Conservation (phyloP, 495 filamentous ascomycete genomes). For the Penicillium dipodomyicola region DNA sequence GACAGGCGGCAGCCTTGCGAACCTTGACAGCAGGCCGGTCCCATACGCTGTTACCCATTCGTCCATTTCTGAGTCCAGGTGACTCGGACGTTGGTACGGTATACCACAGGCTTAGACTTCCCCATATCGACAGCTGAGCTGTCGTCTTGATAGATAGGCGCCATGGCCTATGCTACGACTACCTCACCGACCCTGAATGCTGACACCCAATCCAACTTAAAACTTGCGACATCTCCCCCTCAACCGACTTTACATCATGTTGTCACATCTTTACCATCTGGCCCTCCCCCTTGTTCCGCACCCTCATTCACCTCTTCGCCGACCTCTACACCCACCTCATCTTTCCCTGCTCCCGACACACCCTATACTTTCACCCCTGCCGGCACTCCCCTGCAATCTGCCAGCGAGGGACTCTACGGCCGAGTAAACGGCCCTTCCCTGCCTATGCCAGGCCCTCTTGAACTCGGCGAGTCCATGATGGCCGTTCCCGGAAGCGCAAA, state of each 20-base stretch:
- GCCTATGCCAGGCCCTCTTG: constrained; percentile 45
- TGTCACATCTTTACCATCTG: constrained; percentile 33
- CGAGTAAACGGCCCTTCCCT: constrained; percentile 37
- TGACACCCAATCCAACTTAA: constrained; percentile 43
- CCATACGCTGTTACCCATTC: constrained; percentile 37
- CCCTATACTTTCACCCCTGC: constrained; percentile 47
- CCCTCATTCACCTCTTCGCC: constrained; percentile 35
- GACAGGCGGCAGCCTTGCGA: constrained; percentile 28
- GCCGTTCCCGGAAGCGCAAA: constrained; percentile 36
- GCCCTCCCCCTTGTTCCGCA: constrained; percentile 27
- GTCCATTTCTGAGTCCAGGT: constrained; percentile 46
- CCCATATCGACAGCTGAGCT: constrained; percentile 38
- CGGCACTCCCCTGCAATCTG: constrained; percentile 50
- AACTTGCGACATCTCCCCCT: constrained; percentile 39
- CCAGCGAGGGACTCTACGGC: constrained; percentile 51
- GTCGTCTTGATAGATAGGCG: constrained; percentile 34
- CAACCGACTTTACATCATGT: constrained; percentile 42
- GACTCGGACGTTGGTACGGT: constrained; percentile 43
- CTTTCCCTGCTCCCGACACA: constrained; percentile 28
- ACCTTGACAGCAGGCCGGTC: constrained; percentile 36
- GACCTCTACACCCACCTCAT: constrained; percentile 33
- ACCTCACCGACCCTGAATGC: constrained; percentile 44
- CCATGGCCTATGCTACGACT: constrained; percentile 46
- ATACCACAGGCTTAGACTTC: constrained; percentile 33
- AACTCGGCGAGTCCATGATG: constrained; percentile 58